A percentile compares a stretch with the other conserved stretches of the same genome.
Evolutionary conservation across 768 basidiomycete species (phyloP).

Genomic region (Porphyrellus cyaneotinctus): DNA sequence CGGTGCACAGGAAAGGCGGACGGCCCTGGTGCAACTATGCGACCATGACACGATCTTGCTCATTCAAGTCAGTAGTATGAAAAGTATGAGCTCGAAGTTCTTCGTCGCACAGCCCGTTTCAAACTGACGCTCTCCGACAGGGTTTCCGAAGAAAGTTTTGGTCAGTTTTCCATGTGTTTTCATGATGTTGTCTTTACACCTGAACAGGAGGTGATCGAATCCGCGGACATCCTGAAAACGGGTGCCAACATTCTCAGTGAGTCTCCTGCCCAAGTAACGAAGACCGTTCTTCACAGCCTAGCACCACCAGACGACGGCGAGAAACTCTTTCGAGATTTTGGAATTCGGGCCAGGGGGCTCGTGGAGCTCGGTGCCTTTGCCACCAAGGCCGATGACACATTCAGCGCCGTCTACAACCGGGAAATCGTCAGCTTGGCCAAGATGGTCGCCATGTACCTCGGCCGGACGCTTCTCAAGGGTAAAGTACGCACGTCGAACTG

Average conservation of each 20-base stretch:
- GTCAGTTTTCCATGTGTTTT: constrained; percentile 21
- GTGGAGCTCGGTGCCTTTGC: constrained; percentile 47
- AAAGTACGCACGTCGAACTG: constrained; percentile 46
- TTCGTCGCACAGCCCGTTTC: neutral
- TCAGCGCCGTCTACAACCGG: constrained; percentile 32
- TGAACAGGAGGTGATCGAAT: constrained; percentile 43
- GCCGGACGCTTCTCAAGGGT: constrained; percentile 39
- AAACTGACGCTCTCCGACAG: constrained; percentile 21
- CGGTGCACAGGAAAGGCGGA: constrained; percentile 32
- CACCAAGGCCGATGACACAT: constrained; percentile 35
- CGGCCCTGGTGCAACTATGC: constrained; percentile 45
- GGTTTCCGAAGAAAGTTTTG: constrained; percentile 42
- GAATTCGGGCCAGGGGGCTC: constrained; percentile 38
- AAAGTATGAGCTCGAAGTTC: constrained; percentile 28
- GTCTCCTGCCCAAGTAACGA: constrained; percentile 10
- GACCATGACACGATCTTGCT: constrained; percentile 42
- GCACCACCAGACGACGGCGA: constrained; percentile 41
- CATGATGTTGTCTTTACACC: neutral
- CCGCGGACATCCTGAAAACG: constrained; percentile 37
- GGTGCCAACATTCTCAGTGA: constrained; percentile 48
- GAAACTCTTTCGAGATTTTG: constrained; percentile 47
- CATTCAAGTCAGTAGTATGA: constrained; percentile 47
- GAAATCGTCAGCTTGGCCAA: constrained; percentile 41
- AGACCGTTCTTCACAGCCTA: neutral
- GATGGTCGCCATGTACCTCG: constrained; percentile 41